Evolutionary conservation across 2,329 filamentous ascomycete genomes (phyloP).

Genomic region (Neonectria magnoliae): DNA sequence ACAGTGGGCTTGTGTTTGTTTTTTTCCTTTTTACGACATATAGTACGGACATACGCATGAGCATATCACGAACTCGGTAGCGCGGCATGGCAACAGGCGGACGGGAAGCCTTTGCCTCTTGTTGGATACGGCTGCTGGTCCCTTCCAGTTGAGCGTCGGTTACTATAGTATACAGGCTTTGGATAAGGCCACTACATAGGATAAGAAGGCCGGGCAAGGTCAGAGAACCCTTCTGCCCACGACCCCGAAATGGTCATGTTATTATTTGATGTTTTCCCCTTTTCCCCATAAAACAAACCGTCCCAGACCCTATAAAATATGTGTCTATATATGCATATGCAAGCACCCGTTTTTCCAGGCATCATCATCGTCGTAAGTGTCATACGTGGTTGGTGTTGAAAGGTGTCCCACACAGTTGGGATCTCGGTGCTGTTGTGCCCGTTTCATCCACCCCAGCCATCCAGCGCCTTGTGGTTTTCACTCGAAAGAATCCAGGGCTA

Average conservation of each 20-base stretch:
- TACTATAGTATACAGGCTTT: neutral
- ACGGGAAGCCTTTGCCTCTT: neutral
- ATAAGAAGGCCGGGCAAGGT: slow-evolving; percentile 2
- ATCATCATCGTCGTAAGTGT: neutral
- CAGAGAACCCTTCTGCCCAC: neutral
- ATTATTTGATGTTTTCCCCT: neutral
- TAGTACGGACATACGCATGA: neutral
- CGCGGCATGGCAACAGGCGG: neutral
- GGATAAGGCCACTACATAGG: slow-evolving; percentile 6
- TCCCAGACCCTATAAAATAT: neutral
- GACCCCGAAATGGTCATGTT: neutral
- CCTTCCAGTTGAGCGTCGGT: neutral
- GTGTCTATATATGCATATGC: neutral
- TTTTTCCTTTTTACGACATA: slow-evolving; percentile 2
- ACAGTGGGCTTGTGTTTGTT: slow-evolving; percentile 1
- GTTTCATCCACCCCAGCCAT: neutral
- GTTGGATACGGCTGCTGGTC: neutral
- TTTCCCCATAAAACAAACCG: neutral
- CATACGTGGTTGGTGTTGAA: neutral
- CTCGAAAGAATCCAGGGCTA: neutral
- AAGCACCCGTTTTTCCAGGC: neutral
- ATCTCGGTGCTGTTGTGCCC: neutral
- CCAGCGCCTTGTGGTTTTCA: neutral
- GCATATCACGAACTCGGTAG: neutral
- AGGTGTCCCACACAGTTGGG: neutral